phyloP scores from a whole-genome alignment of 2,329 filamentous ascomycete genomes.

The Monosporascus ibericus region DNA sequence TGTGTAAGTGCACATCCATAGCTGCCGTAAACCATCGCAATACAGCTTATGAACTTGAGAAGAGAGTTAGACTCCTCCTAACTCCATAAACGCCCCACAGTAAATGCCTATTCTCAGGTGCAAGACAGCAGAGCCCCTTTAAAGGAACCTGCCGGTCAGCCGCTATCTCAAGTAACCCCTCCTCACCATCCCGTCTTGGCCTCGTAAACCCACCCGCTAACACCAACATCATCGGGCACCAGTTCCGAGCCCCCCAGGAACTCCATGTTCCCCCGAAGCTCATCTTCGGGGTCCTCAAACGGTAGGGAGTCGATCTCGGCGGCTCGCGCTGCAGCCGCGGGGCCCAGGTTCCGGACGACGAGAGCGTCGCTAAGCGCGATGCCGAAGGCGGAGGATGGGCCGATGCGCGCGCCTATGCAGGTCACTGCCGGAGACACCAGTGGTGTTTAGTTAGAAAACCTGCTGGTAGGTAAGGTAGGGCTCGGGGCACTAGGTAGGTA shows the following conservation, averaged over 20 bases:
- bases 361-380: slow-evolving; percentile 64
- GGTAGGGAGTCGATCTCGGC: slow-evolving; percentile 54
- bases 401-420: slow-evolving; percentile 75
- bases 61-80: no score
- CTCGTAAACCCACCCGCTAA: slow-evolving; percentile 74
- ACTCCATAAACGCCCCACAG: no score
- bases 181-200: slow-evolving; percentile 61
- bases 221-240: slow-evolving; percentile 50
- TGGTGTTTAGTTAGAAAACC: slow-evolving; percentile 6
- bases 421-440: slow-evolving; percentile 42
- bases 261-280: slow-evolving; percentile 58
- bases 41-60: no score
- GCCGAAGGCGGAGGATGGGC: slow-evolving; percentile 63
- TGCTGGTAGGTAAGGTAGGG: not conserved
- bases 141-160: not conserved
- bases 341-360: slow-evolving; percentile 54
- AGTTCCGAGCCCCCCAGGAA: slow-evolving; percentile 54
- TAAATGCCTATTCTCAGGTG: no score
- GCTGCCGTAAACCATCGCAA: no score
- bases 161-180: slow-evolving; percentile 32
- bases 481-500: not conserved
- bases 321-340: slow-evolving; percentile 40
- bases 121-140: not conserved
- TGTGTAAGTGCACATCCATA: no score
- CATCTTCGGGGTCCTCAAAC: slow-evolving; percentile 57